phyloP scores from a whole-genome alignment of 169 alveolate genomes.

The Amoebophrya sp. region DNA sequence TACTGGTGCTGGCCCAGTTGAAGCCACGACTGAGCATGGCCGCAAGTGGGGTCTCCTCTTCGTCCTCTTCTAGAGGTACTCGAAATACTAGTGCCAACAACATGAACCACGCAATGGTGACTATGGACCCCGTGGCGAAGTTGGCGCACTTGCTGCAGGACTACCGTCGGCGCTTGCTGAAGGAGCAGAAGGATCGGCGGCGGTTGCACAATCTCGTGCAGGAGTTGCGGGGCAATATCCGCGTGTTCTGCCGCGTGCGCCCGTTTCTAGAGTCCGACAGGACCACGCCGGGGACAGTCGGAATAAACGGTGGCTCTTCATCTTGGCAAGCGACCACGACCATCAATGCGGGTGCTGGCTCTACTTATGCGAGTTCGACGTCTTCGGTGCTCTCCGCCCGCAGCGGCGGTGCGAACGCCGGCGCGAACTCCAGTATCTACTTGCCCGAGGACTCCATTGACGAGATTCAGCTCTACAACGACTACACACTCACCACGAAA shows the following conservation, averaged over 20 bases:
- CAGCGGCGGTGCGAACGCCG: too few species aligned
- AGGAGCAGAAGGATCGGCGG: background rate
- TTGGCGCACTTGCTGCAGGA: background rate
- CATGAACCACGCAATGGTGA: too few species aligned
- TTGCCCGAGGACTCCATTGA: background rate
- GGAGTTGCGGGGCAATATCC: slow-evolving; percentile 33
- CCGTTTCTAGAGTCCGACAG: background rate
- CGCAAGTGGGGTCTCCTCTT: too few species aligned
- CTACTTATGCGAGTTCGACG: too few species aligned
- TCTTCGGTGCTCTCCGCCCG: too few species aligned
- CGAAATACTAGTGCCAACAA: too few species aligned
- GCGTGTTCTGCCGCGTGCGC: slow-evolving; percentile 34
- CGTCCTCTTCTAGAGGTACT: too few species aligned
- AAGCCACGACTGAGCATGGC: background rate
- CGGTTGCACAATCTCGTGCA: slow-evolving; percentile 30
- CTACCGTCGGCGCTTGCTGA: background rate
- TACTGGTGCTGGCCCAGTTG: background rate
- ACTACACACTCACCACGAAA: background rate
- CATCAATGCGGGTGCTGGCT: too few species aligned
- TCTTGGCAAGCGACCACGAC: too few species aligned
- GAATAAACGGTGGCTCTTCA: too few species aligned
- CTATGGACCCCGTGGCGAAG: background rate
- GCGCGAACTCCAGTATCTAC: too few species aligned
- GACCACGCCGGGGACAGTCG: too few species aligned
- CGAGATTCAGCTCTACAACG: background rate